Conservation (phyloP, 2,329 filamentous ascomycete species). For the Penicillium sclerotiorum region DNA sequence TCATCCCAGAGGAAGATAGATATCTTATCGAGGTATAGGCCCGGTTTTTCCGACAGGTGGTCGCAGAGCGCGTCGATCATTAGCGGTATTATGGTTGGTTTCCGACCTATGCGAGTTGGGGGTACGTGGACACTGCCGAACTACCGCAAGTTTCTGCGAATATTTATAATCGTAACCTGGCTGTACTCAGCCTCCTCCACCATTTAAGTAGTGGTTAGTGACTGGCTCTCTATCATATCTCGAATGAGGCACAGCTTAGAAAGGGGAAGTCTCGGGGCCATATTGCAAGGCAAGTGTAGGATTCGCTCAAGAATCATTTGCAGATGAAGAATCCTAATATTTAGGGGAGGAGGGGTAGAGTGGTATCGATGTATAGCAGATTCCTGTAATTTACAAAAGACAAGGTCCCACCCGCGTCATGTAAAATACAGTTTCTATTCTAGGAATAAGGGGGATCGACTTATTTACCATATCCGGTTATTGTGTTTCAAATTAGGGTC, state of each 20-base stretch:
- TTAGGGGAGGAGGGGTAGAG: constrained; percentile 1
- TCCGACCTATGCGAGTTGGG: constrained; percentile 21
- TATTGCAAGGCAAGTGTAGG: neutral
- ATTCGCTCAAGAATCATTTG: neutral
- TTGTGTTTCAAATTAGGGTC: constrained; percentile 1
- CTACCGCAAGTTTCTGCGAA: constrained; percentile 13
- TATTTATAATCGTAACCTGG: constrained; percentile 16
- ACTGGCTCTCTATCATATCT: constrained; percentile 17
- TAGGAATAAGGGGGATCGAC: constrained; percentile 7
- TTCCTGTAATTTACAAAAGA: constrained; percentile 8
- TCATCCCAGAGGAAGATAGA: neutral
- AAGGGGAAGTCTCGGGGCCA: constrained; percentile 13
- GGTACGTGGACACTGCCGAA: constrained; percentile 20
- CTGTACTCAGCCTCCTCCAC: constrained; percentile 17
- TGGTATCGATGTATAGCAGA: constrained; percentile 4
- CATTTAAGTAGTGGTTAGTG: constrained; percentile 17
- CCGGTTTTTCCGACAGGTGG: neutral
- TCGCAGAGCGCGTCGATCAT: too few species aligned
- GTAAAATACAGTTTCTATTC: constrained; percentile 5
- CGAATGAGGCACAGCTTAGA: constrained; percentile 18
- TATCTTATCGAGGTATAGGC: neutral
- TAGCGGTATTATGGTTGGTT: neutral
- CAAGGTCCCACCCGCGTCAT: constrained; percentile 5
- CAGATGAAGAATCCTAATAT: neutral
- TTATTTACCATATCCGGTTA: neutral